phyloP scores from a whole-genome alignment of 139 green algal species.

The Chlorella sp. region DNA sequence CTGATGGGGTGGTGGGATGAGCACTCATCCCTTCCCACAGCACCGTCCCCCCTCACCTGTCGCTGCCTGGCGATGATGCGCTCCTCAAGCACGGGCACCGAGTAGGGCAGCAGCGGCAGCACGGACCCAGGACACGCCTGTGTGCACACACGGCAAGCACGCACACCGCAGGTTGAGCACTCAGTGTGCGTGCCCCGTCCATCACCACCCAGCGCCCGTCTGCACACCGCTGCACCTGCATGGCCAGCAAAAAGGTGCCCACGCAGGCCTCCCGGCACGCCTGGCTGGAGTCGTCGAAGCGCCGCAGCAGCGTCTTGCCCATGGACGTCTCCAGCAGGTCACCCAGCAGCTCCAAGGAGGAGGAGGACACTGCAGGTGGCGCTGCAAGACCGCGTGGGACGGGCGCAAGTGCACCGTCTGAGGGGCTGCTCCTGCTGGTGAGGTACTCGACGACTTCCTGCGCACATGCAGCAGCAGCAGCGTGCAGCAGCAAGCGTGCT shows the following conservation, averaged over 20 bases:
- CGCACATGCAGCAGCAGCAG: background rate
- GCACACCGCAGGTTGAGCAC: too few species aligned
- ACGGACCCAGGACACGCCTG: slow-evolving; percentile 18
- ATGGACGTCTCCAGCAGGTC: slow-evolving; percentile 6
- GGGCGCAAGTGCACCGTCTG: too few species aligned
- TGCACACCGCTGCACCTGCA: too few species aligned
- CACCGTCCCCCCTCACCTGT: too few species aligned
- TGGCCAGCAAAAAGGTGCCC: background rate
- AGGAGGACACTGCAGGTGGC: background rate
- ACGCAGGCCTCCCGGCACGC: slow-evolving; percentile 29
- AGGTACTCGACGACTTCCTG: background rate
- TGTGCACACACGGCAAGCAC: too few species aligned
- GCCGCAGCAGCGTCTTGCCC: slow-evolving; percentile 40
- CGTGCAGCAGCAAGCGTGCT: background rate
- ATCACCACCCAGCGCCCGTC: too few species aligned
- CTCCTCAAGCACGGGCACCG: slow-evolving; percentile 45
- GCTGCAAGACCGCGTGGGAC: too few species aligned
- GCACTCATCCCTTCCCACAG: too few species aligned
- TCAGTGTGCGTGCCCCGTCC: too few species aligned
- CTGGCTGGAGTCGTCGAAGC: slow-evolving; percentile 42
- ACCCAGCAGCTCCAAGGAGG: background rate
- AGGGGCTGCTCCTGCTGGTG: too few species aligned
- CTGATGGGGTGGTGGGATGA: too few species aligned
- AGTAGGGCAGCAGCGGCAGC: slow-evolving; percentile 45
- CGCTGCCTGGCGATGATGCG: too few species aligned